Evolutionary conservation across 768 basidiomycete genomes (phyloP), one percentile per base, ranked within the genome.

Genomic region (Hygrophorus russula): DNA sequence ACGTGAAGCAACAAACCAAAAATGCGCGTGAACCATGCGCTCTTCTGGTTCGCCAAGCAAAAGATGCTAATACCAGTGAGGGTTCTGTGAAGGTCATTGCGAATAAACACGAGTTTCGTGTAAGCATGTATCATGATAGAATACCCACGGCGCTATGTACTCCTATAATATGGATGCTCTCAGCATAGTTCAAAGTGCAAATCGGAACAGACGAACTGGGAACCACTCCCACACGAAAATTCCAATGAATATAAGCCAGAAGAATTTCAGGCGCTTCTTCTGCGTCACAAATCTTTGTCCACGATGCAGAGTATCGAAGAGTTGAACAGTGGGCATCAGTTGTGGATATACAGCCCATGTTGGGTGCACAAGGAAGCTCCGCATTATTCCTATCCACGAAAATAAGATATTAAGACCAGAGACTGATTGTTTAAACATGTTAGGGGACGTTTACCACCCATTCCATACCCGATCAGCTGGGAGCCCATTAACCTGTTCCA

Each of bases 41-140:
- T 73, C 13, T 76, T 57, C 34, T 66, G 67, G 37, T 68, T 64
- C 1, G 67, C 74, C 18, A 77, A 62, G 50, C 76, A 77, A 58
- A 76, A 70, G 27, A 81, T 63, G 12, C 73, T 74, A 43, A 80
- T 63, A n/a, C 78, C 78, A 1, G 76, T 79, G 31, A 80, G 63
- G 3, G 72, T 71, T 24, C 57, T 0, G 57, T 49, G 35, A 7
- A 24, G 7, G 24, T 3, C 7, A 24, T 7, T 24, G 24, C 7
- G 24, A 24, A 24, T 24, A n/a, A n/a, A n/a, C n/a, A 24, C 24
- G 7, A 24, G 24, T 24, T 24, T 24, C 24, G 24, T 24, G 24
- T 3, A 7, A 24, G 7, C 24, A 24, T 24, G 24, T 3, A 24
- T 24, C 4, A 24, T 3, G 4, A 7, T 24, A 24, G 24, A 24